Evolutionary conservation across 1,284 basidiomycete genomes (phyloP).

Genomic region (Tilletia indica): DNA sequence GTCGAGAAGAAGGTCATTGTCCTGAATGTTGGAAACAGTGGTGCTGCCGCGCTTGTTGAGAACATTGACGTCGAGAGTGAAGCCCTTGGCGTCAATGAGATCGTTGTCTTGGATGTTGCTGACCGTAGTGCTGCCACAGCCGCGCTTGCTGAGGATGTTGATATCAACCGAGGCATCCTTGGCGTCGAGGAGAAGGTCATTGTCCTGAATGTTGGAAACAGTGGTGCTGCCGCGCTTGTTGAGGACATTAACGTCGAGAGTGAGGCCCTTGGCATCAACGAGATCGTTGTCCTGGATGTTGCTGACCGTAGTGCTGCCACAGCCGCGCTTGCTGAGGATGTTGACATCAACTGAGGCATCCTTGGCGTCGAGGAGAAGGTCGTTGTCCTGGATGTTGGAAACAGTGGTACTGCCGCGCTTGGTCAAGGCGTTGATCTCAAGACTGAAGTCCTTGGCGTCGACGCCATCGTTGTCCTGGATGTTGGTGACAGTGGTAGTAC

Average conservation of each 20-base stretch:
- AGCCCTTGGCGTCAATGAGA: not conserved
- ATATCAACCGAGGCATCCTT: not conserved
- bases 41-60: not conserved
- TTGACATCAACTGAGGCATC: not conserved
- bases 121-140: not conserved
- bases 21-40: constrained; percentile 7
- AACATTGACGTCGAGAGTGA: not conserved
- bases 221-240: not conserved
- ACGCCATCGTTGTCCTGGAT: constrained; percentile 7
- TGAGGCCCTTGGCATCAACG: not conserved
- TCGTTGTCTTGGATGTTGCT: constrained; percentile 12
- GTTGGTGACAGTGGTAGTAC: not conserved
- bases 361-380: constrained; percentile 11
- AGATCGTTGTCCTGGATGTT: constrained; percentile 13
- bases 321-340: constrained; percentile 2
- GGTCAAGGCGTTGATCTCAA: not conserved
- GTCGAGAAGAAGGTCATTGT: constrained; percentile 12
- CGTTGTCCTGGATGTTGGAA: constrained; percentile 13
- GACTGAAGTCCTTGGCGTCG: not conserved
- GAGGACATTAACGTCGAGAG: not conserved
- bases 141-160: not conserved
- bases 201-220: constrained; percentile 6
- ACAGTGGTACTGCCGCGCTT: constrained; percentile 6
- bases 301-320: not conserved
- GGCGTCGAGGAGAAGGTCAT: constrained; percentile 6